Evolutionary conservation across 352 stramenopile species (phyloP), one percentile per base, ranked within the genome.

Genomic region (Phytophthora citrophthora): DNA sequence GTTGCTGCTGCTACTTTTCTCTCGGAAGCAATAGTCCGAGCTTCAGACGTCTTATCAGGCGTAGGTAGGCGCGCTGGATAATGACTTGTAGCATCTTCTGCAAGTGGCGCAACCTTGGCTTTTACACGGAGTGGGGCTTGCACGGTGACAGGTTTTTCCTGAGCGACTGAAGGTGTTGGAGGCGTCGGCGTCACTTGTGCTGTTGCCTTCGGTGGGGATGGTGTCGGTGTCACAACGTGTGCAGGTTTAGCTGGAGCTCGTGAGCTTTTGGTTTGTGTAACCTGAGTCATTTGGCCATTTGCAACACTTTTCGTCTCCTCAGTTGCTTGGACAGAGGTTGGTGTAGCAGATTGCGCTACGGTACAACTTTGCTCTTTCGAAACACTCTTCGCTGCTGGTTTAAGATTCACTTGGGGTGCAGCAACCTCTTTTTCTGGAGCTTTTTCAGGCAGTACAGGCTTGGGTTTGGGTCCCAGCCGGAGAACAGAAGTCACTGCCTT

Each of bases 401-500:
- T 51, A 0, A 3, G n/a, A 3, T 16, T 47, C 7, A 36, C 38
- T 29, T 54, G 55, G 2, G 15, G 34, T 31, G 40, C 38, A 7
- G n/a, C n/a, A 12, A 10, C 9, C n/a, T 20, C 10, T 18, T 54
- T 52, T 20, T 36, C 40, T 27, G 47, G 29, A 36, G 34, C 27
- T 38, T 43, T 47, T 36, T 54, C 20, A 53, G 32, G 0, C 26
- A 44, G 43, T n/a, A 56, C 36, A 16, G 34, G 16, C 32, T 64
- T 64, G 10, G 51, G 41, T 34, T 64, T 64, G 5, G 20, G 27
- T 20, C 47, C 59, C 16, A 71, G 11, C 5, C 34, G 61, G 15
- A 64, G 61, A 47, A 67, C 38, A 8, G 51, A 39, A 0, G 53
- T 23, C 11, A 71, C 50, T 9, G 7, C 16, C 53, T 73, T 68